Evolutionary conservation across 306 rosid species (phyloP).

Genomic region (Cyclanthera cordifolia): DNA sequence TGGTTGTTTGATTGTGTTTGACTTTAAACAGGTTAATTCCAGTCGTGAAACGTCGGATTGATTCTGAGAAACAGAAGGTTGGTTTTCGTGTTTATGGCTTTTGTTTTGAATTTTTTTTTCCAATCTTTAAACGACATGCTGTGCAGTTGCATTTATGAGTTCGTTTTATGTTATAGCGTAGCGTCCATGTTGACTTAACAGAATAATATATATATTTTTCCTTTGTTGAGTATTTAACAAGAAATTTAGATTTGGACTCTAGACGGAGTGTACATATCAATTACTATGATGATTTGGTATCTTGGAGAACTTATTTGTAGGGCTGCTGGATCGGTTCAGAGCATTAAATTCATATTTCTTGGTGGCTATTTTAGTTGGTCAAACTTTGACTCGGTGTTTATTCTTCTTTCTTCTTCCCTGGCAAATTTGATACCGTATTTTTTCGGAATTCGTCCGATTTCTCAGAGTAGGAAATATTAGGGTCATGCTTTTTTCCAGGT

Average conservation of each 20-base stretch:
- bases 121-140: not conserved
- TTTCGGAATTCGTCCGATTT: not conserved
- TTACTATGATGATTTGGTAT: not conserved
- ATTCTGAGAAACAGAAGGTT: slow-evolving; percentile 45
- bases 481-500: not conserved
- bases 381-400: not conserved
- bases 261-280: not conserved
- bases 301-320: not conserved
- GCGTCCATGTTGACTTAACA: not conserved
- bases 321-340: slow-evolving; percentile 3
- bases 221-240: too few relatives aligned
- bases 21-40: slow-evolving; percentile 29
- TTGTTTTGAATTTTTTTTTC: not conserved
- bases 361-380: not conserved
- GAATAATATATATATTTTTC: too few relatives aligned
- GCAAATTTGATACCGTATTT: not conserved
- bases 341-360: not conserved
- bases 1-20: not conserved
- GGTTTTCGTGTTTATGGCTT: not conserved
- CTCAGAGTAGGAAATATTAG: not conserved
- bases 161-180: not conserved
- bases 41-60: slow-evolving; percentile 37
- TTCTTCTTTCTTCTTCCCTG: not conserved
- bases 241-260: too few relatives aligned
- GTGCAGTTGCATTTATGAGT: not conserved